Evolutionary conservation across 1,139 yeast genomes (phyloP).

Genomic region (Taphrina wiesneri): DNA sequence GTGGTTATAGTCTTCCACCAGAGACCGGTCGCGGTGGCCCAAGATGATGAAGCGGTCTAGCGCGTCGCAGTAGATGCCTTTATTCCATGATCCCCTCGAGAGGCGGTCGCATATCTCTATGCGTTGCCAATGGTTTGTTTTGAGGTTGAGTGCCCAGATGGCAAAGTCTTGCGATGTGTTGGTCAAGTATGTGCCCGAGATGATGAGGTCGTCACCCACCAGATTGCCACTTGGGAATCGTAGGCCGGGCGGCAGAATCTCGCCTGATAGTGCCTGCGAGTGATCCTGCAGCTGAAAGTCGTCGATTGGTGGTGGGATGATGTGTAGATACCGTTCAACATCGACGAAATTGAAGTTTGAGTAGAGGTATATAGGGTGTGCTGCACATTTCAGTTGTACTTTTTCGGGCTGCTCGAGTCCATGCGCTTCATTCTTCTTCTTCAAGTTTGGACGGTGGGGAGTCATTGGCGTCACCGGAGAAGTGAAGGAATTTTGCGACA

Average conservation of each 20-base stretch:
- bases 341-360: slow-evolving; percentile 38
- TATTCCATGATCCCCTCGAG: slow-evolving; percentile 36
- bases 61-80: slow-evolving; percentile 24
- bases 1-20: slow-evolving; percentile 37
- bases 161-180: slow-evolving; percentile 31
- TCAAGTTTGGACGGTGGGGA: slow-evolving; percentile 8
- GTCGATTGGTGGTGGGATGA: slow-evolving; percentile 1
- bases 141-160: slow-evolving; percentile 33
- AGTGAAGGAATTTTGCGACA: background rate
- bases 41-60: slow-evolving; percentile 27
- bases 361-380: slow-evolving; percentile 35
- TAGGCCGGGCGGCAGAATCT: slow-evolving; percentile 40
- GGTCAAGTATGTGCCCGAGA: slow-evolving; percentile 38
- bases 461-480: background rate
- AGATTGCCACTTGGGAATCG: slow-evolving; percentile 40
- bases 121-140: slow-evolving; percentile 23
- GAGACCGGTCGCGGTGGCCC: slow-evolving; percentile 34
- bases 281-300: slow-evolving; percentile 7
- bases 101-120: slow-evolving; percentile 15
- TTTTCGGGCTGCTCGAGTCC: background rate
- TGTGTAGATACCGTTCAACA: slow-evolving; percentile 27
- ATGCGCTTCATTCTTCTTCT: background rate
- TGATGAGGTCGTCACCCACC: slow-evolving; percentile 37
- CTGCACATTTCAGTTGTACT: background rate
- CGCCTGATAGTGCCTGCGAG: slow-evolving; percentile 15